Conservation (phyloP, 306 rosid genomes). For the Trifolium pratense region DNA sequence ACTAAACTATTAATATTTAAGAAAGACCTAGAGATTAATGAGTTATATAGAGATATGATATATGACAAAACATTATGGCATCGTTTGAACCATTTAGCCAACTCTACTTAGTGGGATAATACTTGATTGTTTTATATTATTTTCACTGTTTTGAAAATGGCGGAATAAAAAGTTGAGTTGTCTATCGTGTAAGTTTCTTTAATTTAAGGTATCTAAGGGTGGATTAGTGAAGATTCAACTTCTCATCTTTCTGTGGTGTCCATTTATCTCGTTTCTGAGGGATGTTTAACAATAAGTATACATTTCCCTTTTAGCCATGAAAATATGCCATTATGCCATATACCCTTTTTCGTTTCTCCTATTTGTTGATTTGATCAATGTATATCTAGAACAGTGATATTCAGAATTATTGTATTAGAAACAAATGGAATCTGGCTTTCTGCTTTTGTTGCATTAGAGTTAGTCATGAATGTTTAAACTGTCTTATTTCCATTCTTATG, state of each 20-base stretch:
- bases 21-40: too few relatives aligned
- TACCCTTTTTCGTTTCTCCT: background rate
- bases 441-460: slow-evolving; percentile 10
- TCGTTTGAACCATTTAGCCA: too few relatives aligned
- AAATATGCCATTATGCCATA: slow-evolving; percentile 13
- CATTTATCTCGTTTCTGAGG: slow-evolving; percentile 3
- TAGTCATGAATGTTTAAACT: slow-evolving; percentile 8
- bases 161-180: background rate
- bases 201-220: slow-evolving; percentile 12
- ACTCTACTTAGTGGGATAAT: too few relatives aligned
- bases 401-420: slow-evolving; percentile 18
- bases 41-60: too few relatives aligned
- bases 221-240: background rate
- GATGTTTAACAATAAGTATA: background rate
- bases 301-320: background rate
- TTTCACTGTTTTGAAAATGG: background rate
- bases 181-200: background rate
- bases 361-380: background rate
- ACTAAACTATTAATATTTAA: too few relatives aligned
- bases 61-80: too few relatives aligned
- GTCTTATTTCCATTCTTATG: background rate
- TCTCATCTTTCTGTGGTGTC: slow-evolving; percentile 22
- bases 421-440: slow-evolving; percentile 6
- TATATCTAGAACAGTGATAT: slow-evolving; percentile 13
- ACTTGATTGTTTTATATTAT: background rate